A percentile compares a stretch with the other conserved stretches of the same genome.
These are phyloP conservation scores for Thalassiosira livingstoniorum DNA, from an alignment of 352 stramenopile genomes.

Conservation along the genomic window DNA sequence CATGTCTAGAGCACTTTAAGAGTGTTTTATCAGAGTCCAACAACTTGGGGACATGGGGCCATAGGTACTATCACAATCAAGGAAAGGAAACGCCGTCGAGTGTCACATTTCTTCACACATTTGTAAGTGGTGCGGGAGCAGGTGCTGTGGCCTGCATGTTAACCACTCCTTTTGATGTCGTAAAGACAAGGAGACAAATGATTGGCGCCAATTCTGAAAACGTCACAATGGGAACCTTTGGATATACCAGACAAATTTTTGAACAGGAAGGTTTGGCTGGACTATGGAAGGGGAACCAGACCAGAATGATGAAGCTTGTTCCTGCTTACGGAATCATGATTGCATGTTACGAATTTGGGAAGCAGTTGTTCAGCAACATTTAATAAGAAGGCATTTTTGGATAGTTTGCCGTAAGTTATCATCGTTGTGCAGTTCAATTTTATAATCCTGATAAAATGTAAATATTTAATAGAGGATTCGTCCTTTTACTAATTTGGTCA, in stretches of 20 bases:
- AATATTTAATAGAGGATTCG: too few species aligned
- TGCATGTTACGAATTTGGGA: slow-evolving; percentile 79
- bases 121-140: slow-evolving; percentile 89
- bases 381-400: too few species aligned
- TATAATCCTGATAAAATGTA: too few species aligned
- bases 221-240: slow-evolving; percentile 34
- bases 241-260: slow-evolving; percentile 62
- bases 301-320: slow-evolving; percentile 87
- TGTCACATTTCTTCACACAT: slow-evolving; percentile 80
- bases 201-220: not conserved
- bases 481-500: too few species aligned
- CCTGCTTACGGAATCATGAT: slow-evolving; percentile 91
- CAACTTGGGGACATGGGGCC: slow-evolving; percentile 31
- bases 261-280: slow-evolving; percentile 76
- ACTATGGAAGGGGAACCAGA: slow-evolving; percentile 86
- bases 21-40: slow-evolving; percentile 27
- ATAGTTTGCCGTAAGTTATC: too few species aligned
- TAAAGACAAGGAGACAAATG: slow-evolving; percentile 91
- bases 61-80: slow-evolving; percentile 21
- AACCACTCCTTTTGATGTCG: slow-evolving; percentile 95
- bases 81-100: slow-evolving; percentile 69
- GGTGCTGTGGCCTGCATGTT: slow-evolving; percentile 89
- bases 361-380: slow-evolving; percentile 69
- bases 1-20: slow-evolving; percentile 90
- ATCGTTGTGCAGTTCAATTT: too few species aligned